Conservation (phyloP, 352 stramenopile species). For the Globisporangium orthogonon region DNA sequence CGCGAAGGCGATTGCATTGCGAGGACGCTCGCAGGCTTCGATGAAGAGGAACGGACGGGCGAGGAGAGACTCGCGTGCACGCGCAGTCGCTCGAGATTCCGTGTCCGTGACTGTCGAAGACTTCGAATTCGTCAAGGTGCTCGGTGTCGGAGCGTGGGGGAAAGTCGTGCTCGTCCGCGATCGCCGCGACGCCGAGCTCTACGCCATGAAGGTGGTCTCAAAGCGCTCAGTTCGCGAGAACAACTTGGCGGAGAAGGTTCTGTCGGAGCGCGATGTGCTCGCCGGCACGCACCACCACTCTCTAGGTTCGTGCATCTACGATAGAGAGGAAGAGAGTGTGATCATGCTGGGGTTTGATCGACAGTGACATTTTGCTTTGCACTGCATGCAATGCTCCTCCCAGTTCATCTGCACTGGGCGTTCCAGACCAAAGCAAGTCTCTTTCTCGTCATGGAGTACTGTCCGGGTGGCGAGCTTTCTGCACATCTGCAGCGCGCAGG, state of each 20-base stretch:
- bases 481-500: constrained; percentile 36
- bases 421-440: constrained; percentile 61
- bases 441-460: constrained; percentile 84
- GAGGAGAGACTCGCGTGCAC: not conserved
- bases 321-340: no score
- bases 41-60: not conserved
- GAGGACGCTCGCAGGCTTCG: constrained; percentile 12
- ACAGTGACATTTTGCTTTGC: not conserved
- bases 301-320: constrained; percentile 22
- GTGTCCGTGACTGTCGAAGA: constrained; percentile 35
- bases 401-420: constrained; percentile 72
- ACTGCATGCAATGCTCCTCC: not conserved
- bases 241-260: constrained; percentile 43
- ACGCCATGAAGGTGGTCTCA: constrained; percentile 78
- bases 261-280: constrained; percentile 73
- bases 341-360: not conserved
- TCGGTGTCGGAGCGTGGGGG: constrained; percentile 85
- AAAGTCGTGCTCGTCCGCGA: constrained; percentile 76
- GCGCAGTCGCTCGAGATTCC: not conserved
- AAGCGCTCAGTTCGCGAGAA: constrained; percentile 50
- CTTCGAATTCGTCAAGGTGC: constrained; percentile 86
- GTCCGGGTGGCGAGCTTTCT: constrained; percentile 63
- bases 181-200: constrained; percentile 39
- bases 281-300: constrained; percentile 61
- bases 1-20: constrained; percentile 85